Evolutionary conservation across 352 stramenopile genomes (phyloP).

Genomic region (Globisporangium perplexum): DNA sequence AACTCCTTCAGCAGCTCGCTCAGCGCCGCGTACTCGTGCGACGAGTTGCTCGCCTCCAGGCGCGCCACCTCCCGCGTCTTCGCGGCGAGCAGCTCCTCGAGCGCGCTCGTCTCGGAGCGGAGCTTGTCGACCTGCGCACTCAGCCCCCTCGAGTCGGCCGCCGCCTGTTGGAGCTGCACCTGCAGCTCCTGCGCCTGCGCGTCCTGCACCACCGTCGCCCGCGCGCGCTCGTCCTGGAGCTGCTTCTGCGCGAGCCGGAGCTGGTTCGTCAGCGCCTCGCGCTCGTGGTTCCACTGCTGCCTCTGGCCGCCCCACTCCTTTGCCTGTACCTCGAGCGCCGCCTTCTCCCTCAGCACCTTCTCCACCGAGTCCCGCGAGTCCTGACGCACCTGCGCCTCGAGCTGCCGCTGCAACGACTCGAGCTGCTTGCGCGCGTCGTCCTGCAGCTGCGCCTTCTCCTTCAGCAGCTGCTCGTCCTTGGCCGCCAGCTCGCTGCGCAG

Average conservation of each 20-base stretch:
- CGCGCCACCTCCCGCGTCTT: conserved; percentile 48
- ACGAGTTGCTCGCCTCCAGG: conserved; percentile 34
- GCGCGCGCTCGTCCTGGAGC: conserved; percentile 53
- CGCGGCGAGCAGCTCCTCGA: conserved; percentile 39
- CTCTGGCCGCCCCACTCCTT: conserved; percentile 33
- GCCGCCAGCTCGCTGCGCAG: conserved; percentile 43
- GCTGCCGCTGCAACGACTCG: conserved; percentile 44
- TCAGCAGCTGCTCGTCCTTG: conserved; percentile 50
- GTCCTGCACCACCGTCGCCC: conserved; percentile 36
- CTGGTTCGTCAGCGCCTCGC: conserved; percentile 38
- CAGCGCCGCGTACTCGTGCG: conserved; percentile 50
- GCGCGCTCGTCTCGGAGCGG: conserved; percentile 31
- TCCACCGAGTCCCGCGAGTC: conserved; percentile 47
- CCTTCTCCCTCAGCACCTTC: conserved; percentile 36
- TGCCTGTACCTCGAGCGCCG: conserved; percentile 35
- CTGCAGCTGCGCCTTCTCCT: conserved; percentile 50
- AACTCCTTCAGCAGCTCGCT: conserved; percentile 77
- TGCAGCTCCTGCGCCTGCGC: conserved; percentile 44
- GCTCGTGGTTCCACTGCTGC: conserved; percentile 48
- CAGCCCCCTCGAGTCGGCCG: conserved; percentile 25
- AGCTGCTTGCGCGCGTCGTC: conserved; percentile 58
- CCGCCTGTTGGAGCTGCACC: conserved; percentile 40
- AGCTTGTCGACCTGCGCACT: conserved; percentile 44
- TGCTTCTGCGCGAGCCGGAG: conserved; percentile 46
- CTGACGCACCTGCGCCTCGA: conserved; percentile 53